phyloP scores from a whole-genome alignment of 1,139 yeast species.

The Citeromyces hawaiiensis region DNA sequence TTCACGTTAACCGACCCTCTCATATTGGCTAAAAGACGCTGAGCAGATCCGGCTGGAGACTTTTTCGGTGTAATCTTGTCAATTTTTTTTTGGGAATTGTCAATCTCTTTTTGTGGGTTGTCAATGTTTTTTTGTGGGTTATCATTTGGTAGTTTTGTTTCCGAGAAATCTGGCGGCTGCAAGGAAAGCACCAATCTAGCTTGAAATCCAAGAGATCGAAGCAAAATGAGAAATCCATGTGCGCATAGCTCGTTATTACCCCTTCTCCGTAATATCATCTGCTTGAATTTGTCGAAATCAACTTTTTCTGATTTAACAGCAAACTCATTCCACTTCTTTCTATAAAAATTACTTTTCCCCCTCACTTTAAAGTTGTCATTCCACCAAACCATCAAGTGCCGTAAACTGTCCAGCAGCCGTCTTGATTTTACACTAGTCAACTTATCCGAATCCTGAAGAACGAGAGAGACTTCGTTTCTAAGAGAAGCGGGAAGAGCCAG shows the following conservation, averaged over 20 bases:
- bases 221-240: slow-evolving; percentile 73
- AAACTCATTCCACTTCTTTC: slow-evolving; percentile 52
- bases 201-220: slow-evolving; percentile 58
- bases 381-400: slow-evolving; percentile 54
- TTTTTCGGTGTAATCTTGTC: slow-evolving; percentile 1
- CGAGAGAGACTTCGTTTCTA: slow-evolving; percentile 18
- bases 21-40: neutral
- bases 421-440: slow-evolving; percentile 34
- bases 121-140: slow-evolving; percentile 10
- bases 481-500: slow-evolving; percentile 33
- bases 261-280: slow-evolving; percentile 25
- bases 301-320: slow-evolving; percentile 11
- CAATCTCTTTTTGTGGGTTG: too few species aligned
- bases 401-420: slow-evolving; percentile 60
- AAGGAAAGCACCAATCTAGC: slow-evolving; percentile 70
- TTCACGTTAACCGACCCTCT: slow-evolving; percentile 1
- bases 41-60: neutral
- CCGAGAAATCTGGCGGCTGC: slow-evolving; percentile 82
- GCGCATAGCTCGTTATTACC: slow-evolving; percentile 79
- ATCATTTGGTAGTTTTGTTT: slow-evolving; percentile 13
- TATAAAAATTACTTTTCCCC: slow-evolving; percentile 26
- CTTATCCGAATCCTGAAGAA: neutral
- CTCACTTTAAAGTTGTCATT: slow-evolving; percentile 38
- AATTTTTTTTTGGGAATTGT: too few species aligned
- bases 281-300: slow-evolving; percentile 23